A percentile compares a stretch with the other conserved stretches of the same genome.
Evolutionary conservation across 331 rosid genomes (phyloP).

Genomic region (Quercus lobata): DNA sequence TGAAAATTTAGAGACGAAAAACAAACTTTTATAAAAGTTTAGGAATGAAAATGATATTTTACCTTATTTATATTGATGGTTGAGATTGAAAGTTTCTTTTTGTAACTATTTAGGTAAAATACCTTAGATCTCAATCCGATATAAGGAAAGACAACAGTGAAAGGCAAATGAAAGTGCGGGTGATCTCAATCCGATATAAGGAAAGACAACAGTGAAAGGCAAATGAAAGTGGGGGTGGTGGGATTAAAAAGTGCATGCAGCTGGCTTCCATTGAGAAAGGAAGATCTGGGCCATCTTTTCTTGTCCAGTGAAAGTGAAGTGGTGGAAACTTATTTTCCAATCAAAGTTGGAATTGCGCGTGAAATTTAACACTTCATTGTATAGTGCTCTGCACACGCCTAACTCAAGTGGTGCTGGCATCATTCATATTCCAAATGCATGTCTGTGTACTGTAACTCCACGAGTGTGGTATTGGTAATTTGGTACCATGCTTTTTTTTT

Average conservation of each 20-base stretch:
- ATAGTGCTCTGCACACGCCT: conserved; percentile 34
- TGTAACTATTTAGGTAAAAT: too few species aligned
- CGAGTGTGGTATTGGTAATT: too few species aligned
- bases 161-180: conserved; percentile 23
- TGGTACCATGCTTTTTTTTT: too few species aligned
- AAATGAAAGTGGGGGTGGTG: conserved; percentile 24
- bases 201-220: neutral
- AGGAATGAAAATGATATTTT: too few species aligned
- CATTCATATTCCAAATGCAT: neutral
- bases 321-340: conserved; percentile 5
- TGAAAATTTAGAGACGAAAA: too few species aligned
- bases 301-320: conserved; percentile 7
- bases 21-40: too few species aligned
- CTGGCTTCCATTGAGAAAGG: conserved; percentile 47
- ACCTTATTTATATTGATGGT: too few species aligned
- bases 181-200: neutral
- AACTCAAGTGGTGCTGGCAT: conserved; percentile 1
- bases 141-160: neutral
- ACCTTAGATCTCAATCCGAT: too few species aligned
- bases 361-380: conserved; percentile 1
- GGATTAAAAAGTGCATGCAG: conserved; percentile 15
- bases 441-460: neutral
- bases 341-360: conserved; percentile 15
- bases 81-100: too few species aligned
- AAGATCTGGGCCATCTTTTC: neutral